phyloP scores from a whole-genome alignment of 139 green algal species.

The Tetraselmis chui region DNA sequence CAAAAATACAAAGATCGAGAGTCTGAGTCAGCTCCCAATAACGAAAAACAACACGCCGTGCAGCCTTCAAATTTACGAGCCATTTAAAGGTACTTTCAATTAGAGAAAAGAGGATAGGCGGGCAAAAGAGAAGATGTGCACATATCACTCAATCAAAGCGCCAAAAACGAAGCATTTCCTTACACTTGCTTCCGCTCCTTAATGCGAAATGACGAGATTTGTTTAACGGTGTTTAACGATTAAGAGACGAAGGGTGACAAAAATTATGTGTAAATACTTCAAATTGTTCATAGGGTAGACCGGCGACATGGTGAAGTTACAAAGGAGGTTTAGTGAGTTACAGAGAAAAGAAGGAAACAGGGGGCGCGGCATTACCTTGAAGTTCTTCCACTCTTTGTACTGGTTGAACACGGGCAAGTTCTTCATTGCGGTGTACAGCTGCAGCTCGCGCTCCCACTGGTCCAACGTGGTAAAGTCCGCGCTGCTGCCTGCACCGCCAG shows the following conservation, averaged over 20 bases:
- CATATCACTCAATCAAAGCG: too few species aligned
- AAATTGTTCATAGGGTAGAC: too few species aligned
- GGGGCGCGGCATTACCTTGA: conserved; percentile 19
- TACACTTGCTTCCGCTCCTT: too few species aligned
- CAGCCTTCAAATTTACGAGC: neutral
- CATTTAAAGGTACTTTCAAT: neutral
- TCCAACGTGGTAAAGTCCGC: conserved; percentile 70
- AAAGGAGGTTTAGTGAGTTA: too few species aligned
- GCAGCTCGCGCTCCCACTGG: conserved; percentile 69
- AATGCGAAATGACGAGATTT: too few species aligned
- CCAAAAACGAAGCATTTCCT: too few species aligned
- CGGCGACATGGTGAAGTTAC: too few species aligned
- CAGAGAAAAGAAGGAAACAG: too few species aligned
- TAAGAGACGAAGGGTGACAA: too few species aligned
- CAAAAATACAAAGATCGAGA: neutral
- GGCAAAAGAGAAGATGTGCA: too few species aligned
- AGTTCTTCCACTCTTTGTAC: conserved; percentile 73
- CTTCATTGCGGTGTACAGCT: conserved; percentile 58
- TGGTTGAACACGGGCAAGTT: conserved; percentile 50
- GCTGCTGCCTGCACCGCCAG: conserved; percentile 15
- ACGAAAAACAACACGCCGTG: neutral
- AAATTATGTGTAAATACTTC: too few species aligned
- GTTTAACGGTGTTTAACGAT: too few species aligned
- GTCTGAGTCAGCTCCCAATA: neutral
- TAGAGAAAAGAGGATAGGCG: neutral